phyloP scores from a whole-genome alignment of 768 basidiomycete species.

The Mycena polygramma region DNA sequence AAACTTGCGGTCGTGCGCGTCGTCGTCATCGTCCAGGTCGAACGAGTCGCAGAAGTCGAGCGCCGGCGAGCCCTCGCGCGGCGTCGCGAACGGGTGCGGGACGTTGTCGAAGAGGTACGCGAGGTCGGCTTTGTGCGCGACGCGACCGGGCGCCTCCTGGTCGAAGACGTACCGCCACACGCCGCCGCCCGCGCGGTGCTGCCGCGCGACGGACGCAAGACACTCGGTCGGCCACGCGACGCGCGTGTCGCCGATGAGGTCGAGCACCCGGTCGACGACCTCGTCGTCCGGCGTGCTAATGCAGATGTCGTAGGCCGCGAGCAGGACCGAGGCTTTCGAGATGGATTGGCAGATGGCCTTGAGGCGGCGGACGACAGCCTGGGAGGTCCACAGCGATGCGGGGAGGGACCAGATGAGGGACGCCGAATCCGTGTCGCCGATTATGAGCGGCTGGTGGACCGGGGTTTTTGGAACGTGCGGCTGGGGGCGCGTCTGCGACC shows the following conservation, averaged over 20 bases:
- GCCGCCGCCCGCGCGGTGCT: conserved; percentile 65
- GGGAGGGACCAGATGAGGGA: conserved; percentile 73
- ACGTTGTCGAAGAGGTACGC: conserved; percentile 86
- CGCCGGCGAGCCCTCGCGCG: conserved; percentile 34
- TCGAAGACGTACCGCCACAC: conserved; percentile 89
- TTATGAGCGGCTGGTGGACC: conserved; percentile 76
- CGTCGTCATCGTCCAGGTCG: conserved; percentile 51
- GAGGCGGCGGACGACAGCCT: conserved; percentile 72
- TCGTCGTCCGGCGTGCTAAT: conserved; percentile 73
- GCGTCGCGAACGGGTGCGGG: conserved; percentile 62
- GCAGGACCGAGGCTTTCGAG: conserved; percentile 67
- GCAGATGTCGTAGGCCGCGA: conserved; percentile 81
- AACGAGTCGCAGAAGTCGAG: conserved; percentile 49
- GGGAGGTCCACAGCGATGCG: conserved; percentile 73
- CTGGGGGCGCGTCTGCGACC: conserved; percentile 43
- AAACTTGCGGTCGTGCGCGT: conserved; percentile 47
- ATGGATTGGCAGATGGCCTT: conserved; percentile 83
- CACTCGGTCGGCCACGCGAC: conserved; percentile 85
- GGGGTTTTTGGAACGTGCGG: conserved; percentile 40
- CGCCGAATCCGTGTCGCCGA: conserved; percentile 79
- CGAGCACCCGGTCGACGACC: conserved; percentile 75
- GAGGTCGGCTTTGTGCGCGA: conserved; percentile 76
- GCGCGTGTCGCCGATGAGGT: conserved; percentile 80
- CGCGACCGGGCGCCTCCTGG: conserved; percentile 78
- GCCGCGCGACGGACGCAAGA: conserved; percentile 63